phyloP scores from a whole-genome alignment of 225 moss, liverwort and hornwort genomes.

The Climacium dendroides region DNA sequence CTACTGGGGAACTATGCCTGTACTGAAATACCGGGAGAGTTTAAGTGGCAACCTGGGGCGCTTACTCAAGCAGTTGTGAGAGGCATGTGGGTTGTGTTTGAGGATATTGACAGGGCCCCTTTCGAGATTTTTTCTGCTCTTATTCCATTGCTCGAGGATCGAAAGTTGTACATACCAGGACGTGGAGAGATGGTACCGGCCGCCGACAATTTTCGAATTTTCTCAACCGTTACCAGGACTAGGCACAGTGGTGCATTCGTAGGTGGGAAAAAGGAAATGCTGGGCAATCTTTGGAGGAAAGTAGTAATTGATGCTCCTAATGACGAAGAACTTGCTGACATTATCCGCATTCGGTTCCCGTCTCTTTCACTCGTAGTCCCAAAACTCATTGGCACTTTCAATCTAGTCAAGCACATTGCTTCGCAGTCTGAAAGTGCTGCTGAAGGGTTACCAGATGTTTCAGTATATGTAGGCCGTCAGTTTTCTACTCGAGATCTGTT shows the following conservation, averaged over 20 bases:
- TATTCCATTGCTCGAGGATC: conserved; percentile 82
- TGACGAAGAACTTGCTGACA: conserved; percentile 84
- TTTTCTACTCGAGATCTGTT: conserved; percentile 91
- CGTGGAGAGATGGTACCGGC: conserved; percentile 93
- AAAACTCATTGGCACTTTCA: conserved; percentile 70
- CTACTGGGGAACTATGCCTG: conserved; percentile 82
- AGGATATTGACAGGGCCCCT: conserved; percentile 93
- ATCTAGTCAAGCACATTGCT: conserved; percentile 58
- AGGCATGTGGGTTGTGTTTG: conserved; percentile 97
- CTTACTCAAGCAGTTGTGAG: conserved; percentile 89
- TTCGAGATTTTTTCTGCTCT: conserved; percentile 94
- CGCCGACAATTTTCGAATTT: conserved; percentile 84
- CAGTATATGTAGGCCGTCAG: conserved; percentile 71
- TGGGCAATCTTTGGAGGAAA: conserved; percentile 85
- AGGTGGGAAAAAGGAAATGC: conserved; percentile 59
- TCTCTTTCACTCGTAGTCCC: conserved; percentile 36
- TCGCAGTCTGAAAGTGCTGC: conserved; percentile 40
- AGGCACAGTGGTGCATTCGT: conserved; percentile 42
- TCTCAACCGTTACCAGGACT: conserved; percentile 78
- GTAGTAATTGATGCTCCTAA: conserved; percentile 82
- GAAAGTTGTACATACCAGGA: conserved; percentile 89
- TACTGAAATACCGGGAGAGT: conserved; percentile 95
- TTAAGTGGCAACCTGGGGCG: conserved; percentile 96
- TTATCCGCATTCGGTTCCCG: conserved; percentile 64
- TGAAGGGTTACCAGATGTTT: conserved; percentile 35